Conservation (phyloP, 495 filamentous ascomycete genomes). For the Penicillium parvum region DNA sequence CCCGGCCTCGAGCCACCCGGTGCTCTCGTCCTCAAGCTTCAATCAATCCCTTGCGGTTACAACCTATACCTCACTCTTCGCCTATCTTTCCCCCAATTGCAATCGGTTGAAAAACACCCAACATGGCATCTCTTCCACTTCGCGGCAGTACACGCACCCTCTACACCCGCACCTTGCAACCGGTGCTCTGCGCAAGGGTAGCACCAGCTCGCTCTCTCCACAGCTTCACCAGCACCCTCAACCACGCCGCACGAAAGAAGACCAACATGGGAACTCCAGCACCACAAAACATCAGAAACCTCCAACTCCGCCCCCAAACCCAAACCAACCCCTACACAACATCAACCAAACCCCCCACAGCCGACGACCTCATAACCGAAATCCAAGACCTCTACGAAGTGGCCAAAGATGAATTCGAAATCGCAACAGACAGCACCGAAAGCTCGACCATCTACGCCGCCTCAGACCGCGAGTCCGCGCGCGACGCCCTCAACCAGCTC, state of each 20-base stretch:
- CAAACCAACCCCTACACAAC: slow-evolving; percentile 4
- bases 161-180: slow-evolving; percentile 2
- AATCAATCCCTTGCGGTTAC: too few species aligned
- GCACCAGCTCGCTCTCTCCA: background rate
- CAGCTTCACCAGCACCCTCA: background rate
- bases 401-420: slow-evolving; percentile 47
- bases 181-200: too few species aligned
- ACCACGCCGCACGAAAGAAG: background rate
- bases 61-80: too few species aligned
- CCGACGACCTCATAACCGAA: slow-evolving; percentile 38
- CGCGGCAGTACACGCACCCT: background rate
- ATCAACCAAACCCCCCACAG: slow-evolving; percentile 17
- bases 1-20: background rate
- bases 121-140: background rate
- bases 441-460: slow-evolving; percentile 42
- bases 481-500: slow-evolving; percentile 40
- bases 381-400: slow-evolving; percentile 41
- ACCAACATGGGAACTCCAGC: background rate
- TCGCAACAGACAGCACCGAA: slow-evolving; percentile 44
- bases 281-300: background rate
- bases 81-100: too few species aligned
- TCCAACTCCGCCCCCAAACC: background rate
- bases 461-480: slow-evolving; percentile 43
- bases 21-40: too few species aligned
- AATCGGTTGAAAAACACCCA: background rate